A percentile compares a stretch with the other conserved stretches of the same genome.
Conservation (phyloP, 1,139 yeast genomes). For the Protomyces gravidus region DNA sequence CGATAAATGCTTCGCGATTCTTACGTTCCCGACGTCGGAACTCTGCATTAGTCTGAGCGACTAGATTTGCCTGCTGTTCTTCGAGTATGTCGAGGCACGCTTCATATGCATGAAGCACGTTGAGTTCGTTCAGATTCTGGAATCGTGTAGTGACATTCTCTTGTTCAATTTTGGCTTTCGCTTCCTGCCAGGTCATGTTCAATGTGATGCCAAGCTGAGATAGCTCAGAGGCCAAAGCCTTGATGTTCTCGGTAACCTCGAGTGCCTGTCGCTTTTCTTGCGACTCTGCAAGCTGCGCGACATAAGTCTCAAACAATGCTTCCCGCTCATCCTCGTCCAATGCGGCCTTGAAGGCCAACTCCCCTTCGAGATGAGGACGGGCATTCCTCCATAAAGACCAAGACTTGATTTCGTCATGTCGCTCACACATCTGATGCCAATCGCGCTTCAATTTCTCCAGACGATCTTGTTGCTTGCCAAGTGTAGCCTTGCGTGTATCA, state of each 20-base stretch:
- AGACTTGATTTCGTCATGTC: constrained; percentile 46
- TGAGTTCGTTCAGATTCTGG: constrained; percentile 48
- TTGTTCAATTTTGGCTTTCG: constrained; percentile 44
- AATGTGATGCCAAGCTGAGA: constrained; percentile 41
- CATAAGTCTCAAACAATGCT: constrained; percentile 52
- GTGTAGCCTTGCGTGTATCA: constrained; percentile 53
- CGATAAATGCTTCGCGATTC: constrained; percentile 58
- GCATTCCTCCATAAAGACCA: constrained; percentile 59
- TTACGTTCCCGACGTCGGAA: constrained; percentile 50
- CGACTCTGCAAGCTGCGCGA: constrained; percentile 45
- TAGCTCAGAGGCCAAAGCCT: constrained; percentile 36
- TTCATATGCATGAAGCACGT: constrained; percentile 55
- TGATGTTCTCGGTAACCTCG: constrained; percentile 34
- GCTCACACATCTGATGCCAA: constrained; percentile 49
- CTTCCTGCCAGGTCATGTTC: constrained; percentile 47
- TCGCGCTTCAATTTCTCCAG: constrained; percentile 54
- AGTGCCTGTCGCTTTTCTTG: constrained; percentile 34
- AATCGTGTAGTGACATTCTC: not conserved
- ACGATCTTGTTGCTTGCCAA: constrained; percentile 52
- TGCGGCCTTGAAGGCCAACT: constrained; percentile 57
- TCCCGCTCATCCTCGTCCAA: constrained; percentile 52
- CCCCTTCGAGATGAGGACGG: constrained; percentile 47
- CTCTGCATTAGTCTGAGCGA: not conserved
- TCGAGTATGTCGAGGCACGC: constrained; percentile 48
- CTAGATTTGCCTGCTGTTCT: constrained; percentile 37